Evolutionary conservation across 352 stramenopile genomes (phyloP).

Genomic region (Saprolegnia diclina): DNA sequence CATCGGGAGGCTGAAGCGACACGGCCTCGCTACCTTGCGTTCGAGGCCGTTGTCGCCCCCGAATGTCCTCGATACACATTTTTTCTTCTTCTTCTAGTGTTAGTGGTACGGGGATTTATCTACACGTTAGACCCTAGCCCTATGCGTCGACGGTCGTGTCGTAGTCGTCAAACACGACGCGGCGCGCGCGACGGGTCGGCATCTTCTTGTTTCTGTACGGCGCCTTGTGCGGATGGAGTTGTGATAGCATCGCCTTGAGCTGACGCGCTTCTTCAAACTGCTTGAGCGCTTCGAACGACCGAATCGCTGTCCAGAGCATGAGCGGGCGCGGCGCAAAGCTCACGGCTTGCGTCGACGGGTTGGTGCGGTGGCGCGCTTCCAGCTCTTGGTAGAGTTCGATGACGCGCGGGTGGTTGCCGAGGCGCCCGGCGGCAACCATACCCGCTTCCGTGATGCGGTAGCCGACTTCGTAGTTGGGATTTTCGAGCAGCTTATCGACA

Average conservation of each 20-base stretch:
- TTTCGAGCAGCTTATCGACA: neutral
- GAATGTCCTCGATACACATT: no score
- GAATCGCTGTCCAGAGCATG: constrained; percentile 13
- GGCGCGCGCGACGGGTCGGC: no score
- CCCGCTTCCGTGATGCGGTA: constrained; percentile 19
- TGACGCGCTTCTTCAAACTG: constrained; percentile 9
- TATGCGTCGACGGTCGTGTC: neutral
- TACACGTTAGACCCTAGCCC: no score
- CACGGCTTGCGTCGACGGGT: neutral
- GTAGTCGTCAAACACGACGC: neutral
- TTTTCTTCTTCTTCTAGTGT: no score
- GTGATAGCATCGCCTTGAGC: neutral
- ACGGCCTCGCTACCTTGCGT: no score
- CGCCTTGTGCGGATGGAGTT: neutral
- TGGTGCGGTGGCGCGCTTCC: neutral
- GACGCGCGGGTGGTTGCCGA: neutral
- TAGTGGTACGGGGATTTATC: no score
- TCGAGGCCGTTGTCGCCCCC: no score
- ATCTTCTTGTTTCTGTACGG: neutral
- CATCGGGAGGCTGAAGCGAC: no score
- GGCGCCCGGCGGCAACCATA: neutral
- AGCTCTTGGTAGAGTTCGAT: constrained; percentile 7
- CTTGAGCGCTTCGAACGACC: constrained; percentile 2
- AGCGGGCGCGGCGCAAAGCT: constrained; percentile 4
- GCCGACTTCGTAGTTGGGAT: constrained; percentile 2